Base-by-base conservation (phyloP, 2,329 filamentous ascomycete species). In the Aspergillus caelatus region DNA sequence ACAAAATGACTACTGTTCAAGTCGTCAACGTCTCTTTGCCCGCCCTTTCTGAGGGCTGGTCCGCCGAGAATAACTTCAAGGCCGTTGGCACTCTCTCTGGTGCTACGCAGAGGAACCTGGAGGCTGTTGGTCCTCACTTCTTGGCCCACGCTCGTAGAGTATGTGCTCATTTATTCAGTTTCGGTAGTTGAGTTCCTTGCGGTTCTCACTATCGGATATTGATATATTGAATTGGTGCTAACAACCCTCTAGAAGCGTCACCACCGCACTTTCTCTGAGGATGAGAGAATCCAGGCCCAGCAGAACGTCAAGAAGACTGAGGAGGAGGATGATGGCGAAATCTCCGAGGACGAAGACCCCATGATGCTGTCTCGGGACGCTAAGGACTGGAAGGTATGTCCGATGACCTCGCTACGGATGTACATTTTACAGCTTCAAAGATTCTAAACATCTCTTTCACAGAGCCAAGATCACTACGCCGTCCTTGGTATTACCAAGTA, bases 391-490 rank as follows among this genome's bases (percentile, higher is more conserved):
- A 99, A 99, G 91, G 93, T 94, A 79, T 70, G 84, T 71, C 58
- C 26, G 5, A 26, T 10, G 4, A 6, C 21, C 36, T 1, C 52
- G 46, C 28, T 64, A 16, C 53, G 2, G n/a, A n/a, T 34, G 28
- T 19, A 9, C 10, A 6, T 12, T 16, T 3, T 14, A 11, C 7
- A 46, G 23, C 1, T 14, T 12, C 52, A 39, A 39, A 14, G 2
- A 12, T 2, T 7, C 19, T 56, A n/a, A 54, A 54, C 67, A 74
- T 59, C 72, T 60, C 21, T 45, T 32, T 57, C 23, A 6, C 68
- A 96, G 92, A 86, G 85, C 70, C 95, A 99, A 89, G 95, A 99
- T 77, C 95, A 99, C 84, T 99, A 99, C 82, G 93, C 95, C 73
- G 91, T 99, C 61, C 90, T 99, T 63, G 95, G 95, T 68, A 84